Conservation (phyloP, 1,284 basidiomycete genomes). For the Peniophora sp. region DNA sequence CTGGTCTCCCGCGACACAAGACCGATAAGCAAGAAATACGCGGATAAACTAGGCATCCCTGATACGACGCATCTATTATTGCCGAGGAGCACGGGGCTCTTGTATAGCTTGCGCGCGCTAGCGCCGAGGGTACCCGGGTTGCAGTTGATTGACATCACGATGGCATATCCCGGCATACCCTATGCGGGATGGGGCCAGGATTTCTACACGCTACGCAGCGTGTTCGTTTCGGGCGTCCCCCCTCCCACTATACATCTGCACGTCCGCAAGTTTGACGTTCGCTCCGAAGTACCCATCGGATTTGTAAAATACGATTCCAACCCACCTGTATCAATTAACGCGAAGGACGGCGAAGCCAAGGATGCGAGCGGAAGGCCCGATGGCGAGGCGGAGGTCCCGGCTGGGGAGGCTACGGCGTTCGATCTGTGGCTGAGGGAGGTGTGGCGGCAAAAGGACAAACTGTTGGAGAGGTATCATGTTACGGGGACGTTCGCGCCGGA, state of each 20-base stretch:
- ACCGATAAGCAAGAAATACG: slow-evolving; percentile 77
- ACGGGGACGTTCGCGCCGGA: slow-evolving; percentile 30
- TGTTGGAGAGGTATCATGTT: slow-evolving; percentile 59
- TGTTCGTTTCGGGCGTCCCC: slow-evolving; percentile 77
- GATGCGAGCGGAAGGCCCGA: slow-evolving; percentile 18
- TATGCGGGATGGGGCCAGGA: slow-evolving; percentile 69
- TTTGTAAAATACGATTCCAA: not conserved
- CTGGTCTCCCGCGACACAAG: slow-evolving; percentile 79
- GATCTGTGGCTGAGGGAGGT: slow-evolving; percentile 76
- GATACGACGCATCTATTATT: slow-evolving; percentile 78
- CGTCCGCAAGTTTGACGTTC: slow-evolving; percentile 67
- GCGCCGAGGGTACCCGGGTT: slow-evolving; percentile 71
- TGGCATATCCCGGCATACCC: slow-evolving; percentile 81
- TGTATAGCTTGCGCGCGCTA: slow-evolving; percentile 79
- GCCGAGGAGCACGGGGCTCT: slow-evolving; percentile 86
- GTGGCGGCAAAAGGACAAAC: slow-evolving; percentile 81
- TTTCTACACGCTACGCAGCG: slow-evolving; percentile 83
- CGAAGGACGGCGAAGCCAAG: slow-evolving; percentile 31
- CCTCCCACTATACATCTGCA: slow-evolving; percentile 88
- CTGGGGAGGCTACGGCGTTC: slow-evolving; percentile 64
- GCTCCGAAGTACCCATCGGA: slow-evolving; percentile 59
- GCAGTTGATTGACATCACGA: slow-evolving; percentile 81
- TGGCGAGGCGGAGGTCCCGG: slow-evolving; percentile 55
- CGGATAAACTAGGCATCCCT: slow-evolving; percentile 74
- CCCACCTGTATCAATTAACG: slow-evolving; percentile 16